Percentiles rank a stretch among this genome's conserved stretches.
These are phyloP conservation scores for Microdochium nivale DNA, from an alignment of 2,329 filamentous ascomycete species.

Conservation along the genomic window DNA sequence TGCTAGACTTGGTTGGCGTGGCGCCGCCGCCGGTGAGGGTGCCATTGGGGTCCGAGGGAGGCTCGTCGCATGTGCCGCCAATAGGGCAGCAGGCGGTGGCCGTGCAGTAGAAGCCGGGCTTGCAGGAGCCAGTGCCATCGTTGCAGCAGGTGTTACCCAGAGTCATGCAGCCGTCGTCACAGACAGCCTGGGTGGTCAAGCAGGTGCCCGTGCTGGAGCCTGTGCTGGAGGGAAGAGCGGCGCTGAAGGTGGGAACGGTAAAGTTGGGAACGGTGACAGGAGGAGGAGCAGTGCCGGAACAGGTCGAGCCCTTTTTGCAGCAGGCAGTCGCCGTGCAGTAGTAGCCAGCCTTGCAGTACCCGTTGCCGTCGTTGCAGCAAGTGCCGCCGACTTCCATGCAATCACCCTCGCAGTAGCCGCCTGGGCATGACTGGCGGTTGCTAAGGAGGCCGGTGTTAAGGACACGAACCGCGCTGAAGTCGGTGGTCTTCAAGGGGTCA, in stretches of 20 bases:
- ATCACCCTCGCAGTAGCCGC: background rate
- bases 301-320: background rate
- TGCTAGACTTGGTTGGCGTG: too few relatives aligned
- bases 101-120: slow-evolving; percentile 1
- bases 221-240: background rate
- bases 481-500: background rate
- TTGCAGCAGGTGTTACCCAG: background rate
- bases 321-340: background rate
- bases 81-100: slow-evolving; percentile 17
- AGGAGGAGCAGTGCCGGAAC: background rate
- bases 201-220: background rate
- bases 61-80: slow-evolving; percentile 16
- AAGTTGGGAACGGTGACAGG: too few relatives aligned
- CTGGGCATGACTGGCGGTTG: background rate
- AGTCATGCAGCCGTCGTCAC: background rate
- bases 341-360: background rate
- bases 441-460: background rate
- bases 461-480: background rate
- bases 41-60: slow-evolving; percentile 13
- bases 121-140: background rate
- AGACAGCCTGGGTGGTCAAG: background rate
- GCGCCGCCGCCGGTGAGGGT: too few relatives aligned
- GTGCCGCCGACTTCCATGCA: slow-evolving; percentile 5
- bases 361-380: background rate
- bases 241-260: background rate